A percentile compares a stretch with the other conserved stretches of the same genome.
Evolutionary conservation across 1,284 basidiomycete species (phyloP).

Genomic region (Sporisorium graminicola): DNA sequence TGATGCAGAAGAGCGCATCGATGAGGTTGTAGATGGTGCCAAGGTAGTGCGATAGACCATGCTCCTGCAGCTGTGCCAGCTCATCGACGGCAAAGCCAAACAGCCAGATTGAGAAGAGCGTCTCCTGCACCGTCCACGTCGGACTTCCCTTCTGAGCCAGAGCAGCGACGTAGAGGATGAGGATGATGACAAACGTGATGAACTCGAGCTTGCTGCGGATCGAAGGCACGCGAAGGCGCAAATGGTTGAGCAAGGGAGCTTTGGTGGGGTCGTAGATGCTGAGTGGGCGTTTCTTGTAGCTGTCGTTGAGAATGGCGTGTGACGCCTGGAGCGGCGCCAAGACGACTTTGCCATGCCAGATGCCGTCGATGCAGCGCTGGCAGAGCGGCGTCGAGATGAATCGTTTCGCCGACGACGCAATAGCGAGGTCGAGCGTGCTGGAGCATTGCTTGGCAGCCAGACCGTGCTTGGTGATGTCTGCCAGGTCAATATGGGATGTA

Average conservation of each 20-base stretch:
- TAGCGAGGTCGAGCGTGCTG: slow-evolving; percentile 64
- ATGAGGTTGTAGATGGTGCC: slow-evolving; percentile 65
- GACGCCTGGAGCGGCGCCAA: slow-evolving; percentile 48
- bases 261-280: slow-evolving; percentile 94
- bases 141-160: slow-evolving; percentile 60
- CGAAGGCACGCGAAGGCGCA: slow-evolving; percentile 91
- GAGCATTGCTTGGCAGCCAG: slow-evolving; percentile 45
- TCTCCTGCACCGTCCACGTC: slow-evolving; percentile 54
- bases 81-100: slow-evolving; percentile 87
- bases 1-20: slow-evolving; percentile 63
- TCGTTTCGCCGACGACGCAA: slow-evolving; percentile 59
- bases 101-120: slow-evolving; percentile 58
- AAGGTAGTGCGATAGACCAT: slow-evolving; percentile 82
- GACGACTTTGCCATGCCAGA: slow-evolving; percentile 62
- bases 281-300: slow-evolving; percentile 90
- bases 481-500: slow-evolving; percentile 34
- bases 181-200: slow-evolving; percentile 74
- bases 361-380: slow-evolving; percentile 62
- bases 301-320: slow-evolving; percentile 73
- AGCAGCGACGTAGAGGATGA: slow-evolving; percentile 66
- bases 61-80: slow-evolving; percentile 91
- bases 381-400: slow-evolving; percentile 63
- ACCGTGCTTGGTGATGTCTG: slow-evolving; percentile 26
- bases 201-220: slow-evolving; percentile 91
- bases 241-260: slow-evolving; percentile 91